These are phyloP conservation scores for Mycena galericulata DNA, from an alignment of 768 basidiomycete species.

Conservation along the genomic window DNA sequence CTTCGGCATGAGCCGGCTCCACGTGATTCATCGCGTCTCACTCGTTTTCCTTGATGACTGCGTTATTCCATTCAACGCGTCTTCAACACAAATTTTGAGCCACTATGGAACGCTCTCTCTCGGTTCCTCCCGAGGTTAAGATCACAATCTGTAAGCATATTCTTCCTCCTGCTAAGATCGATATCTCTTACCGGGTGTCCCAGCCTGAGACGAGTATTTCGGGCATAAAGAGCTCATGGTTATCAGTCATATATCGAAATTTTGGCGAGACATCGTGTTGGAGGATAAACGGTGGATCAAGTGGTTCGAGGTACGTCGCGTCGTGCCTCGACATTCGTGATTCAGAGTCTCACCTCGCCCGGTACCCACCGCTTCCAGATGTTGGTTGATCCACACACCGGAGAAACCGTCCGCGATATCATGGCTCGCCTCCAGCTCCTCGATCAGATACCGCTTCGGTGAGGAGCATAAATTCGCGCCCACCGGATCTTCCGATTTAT, in stretches of 20 bases:
- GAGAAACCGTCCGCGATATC: background rate
- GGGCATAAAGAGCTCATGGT: background rate
- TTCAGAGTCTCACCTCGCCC: background rate
- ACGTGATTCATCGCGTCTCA: too few relatives aligned
- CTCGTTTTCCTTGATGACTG: too few relatives aligned
- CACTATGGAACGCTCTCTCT: too few relatives aligned
- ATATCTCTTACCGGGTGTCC: too few relatives aligned
- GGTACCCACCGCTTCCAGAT: background rate
- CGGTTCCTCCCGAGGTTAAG: too few relatives aligned
- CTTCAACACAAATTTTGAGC: too few relatives aligned
- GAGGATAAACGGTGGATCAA: background rate
- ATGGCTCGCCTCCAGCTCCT: background rate
- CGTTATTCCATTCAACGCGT: too few relatives aligned
- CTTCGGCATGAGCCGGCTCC: too few relatives aligned
- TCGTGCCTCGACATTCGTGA: background rate
- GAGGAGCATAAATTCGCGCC: background rate
- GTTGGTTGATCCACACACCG: background rate
- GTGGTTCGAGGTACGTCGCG: slow-evolving; percentile 8
- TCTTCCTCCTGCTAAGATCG: too few relatives aligned
- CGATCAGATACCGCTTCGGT: slow-evolving; percentile 3
- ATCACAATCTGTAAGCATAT: too few relatives aligned
- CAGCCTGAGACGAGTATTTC: slow-evolving; percentile 11
- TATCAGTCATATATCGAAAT: slow-evolving; percentile 1
- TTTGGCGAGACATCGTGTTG: slow-evolving; percentile 1
- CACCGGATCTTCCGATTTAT: background rate